A percentile compares a stretch with the other conserved stretches of the same genome.
These are phyloP conservation scores for Aspergillus persii DNA, from an alignment of 2,329 filamentous ascomycete species.

Conservation along the genomic window DNA sequence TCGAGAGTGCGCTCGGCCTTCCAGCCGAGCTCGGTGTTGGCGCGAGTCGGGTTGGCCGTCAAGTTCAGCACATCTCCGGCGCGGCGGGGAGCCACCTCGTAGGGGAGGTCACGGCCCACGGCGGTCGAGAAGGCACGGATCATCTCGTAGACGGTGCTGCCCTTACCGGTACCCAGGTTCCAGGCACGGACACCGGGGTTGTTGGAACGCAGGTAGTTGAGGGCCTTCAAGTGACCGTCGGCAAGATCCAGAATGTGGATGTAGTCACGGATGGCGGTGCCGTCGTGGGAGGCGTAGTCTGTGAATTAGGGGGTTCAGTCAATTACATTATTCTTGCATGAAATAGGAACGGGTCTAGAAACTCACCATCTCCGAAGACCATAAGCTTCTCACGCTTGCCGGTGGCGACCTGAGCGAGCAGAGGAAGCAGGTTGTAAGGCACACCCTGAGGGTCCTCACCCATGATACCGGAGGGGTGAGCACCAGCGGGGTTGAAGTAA, in stretches of 20 bases:
- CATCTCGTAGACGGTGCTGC: conserved; percentile 96
- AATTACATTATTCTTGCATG: background rate
- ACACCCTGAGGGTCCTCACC: conserved; percentile 95
- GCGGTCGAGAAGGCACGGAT: conserved; percentile 88
- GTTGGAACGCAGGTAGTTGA: conserved; percentile 59
- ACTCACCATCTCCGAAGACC: conserved; percentile 86
- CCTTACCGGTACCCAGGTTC: conserved; percentile 93
- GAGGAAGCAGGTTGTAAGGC: conserved; percentile 90
- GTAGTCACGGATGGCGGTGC: conserved; percentile 70
- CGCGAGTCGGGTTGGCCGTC: conserved; percentile 83
- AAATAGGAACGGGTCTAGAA: background rate
- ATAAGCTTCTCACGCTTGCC: conserved; percentile 91
- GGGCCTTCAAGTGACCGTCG: conserved; percentile 60
- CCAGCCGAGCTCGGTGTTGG: conserved; percentile 88
- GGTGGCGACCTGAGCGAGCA: conserved; percentile 93
- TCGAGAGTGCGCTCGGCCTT: conserved; percentile 88
- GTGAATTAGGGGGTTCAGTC: background rate
- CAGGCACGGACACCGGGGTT: conserved; percentile 85
- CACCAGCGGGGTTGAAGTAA: conserved; percentile 97
- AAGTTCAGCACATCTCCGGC: conserved; percentile 91
- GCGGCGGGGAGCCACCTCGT: conserved; percentile 79
- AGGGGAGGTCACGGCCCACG: conserved; percentile 80
- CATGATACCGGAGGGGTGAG: conserved; percentile 94
- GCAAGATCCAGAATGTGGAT: conserved; percentile 56
- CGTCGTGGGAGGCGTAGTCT: conserved; percentile 70